These are phyloP conservation scores for Achaetomium macrosporum DNA, from an alignment of 2,329 filamentous ascomycete genomes.

Conservation along the genomic window DNA sequence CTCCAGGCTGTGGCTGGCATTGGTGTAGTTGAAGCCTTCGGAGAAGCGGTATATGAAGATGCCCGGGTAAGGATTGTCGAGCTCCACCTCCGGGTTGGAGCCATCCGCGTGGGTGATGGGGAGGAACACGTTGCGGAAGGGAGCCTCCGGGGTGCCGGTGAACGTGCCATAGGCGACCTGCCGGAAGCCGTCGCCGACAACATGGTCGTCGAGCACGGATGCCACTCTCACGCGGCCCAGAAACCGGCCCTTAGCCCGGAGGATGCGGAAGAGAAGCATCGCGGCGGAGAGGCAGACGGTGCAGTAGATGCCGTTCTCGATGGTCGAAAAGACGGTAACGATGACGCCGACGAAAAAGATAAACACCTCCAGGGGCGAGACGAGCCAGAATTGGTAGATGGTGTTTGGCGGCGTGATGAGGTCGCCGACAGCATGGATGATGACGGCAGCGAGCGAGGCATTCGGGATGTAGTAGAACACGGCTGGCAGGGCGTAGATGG, in stretches of 20 bases:
- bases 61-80: slow-evolving; percentile 81
- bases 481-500: slow-evolving; percentile 69
- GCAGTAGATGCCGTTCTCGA: slow-evolving; percentile 88
- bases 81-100: slow-evolving; percentile 74
- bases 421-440: slow-evolving; percentile 93
- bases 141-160: slow-evolving; percentile 38
- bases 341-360: slow-evolving; percentile 93
- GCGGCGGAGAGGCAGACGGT: slow-evolving; percentile 73
- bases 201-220: slow-evolving; percentile 72
- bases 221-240: slow-evolving; percentile 79
- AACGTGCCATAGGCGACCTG: slow-evolving; percentile 52
- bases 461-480: slow-evolving; percentile 91
- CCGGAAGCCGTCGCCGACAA: slow-evolving; percentile 56
- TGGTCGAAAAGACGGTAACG: slow-evolving; percentile 79
- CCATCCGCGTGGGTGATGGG: slow-evolving; percentile 85
- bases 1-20: slow-evolving; percentile 83
- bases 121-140: slow-evolving; percentile 73
- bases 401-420: slow-evolving; percentile 87
- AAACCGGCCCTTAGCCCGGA: slow-evolving; percentile 77
- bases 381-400: slow-evolving; percentile 91
- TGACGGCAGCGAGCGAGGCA: slow-evolving; percentile 75
- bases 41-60: slow-evolving; percentile 94
- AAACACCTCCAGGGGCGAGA: slow-evolving; percentile 81
- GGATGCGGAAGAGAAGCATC: slow-evolving; percentile 74
- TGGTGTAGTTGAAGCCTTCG: slow-evolving; percentile 95